phyloP scores from a whole-genome alignment of 305 asterid genomes.

The Plantago coronopus region DNA sequence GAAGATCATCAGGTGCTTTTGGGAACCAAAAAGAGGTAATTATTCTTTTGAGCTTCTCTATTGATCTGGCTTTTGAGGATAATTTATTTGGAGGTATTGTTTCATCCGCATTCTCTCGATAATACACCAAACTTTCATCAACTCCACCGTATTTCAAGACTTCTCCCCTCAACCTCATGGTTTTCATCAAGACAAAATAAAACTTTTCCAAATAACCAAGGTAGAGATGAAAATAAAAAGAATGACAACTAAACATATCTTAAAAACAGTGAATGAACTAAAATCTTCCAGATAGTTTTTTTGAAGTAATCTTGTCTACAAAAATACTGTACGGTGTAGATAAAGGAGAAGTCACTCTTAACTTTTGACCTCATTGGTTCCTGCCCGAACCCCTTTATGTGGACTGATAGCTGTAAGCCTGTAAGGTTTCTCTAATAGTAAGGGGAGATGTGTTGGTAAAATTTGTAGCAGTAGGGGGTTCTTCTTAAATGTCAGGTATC shows the following conservation, averaged over 20 bases:
- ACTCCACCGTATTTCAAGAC: neutral
- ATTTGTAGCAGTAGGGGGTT: no score
- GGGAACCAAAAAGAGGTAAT: conserved; percentile 65
- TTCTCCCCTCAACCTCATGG: neutral
- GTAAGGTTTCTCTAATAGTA: no score
- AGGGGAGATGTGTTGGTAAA: no score
- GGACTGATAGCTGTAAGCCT: neutral
- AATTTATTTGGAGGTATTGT: neutral
- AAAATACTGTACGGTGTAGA: no score
- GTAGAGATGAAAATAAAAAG: neutral
- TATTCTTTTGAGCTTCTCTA: conserved; percentile 12
- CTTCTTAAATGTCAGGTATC: no score
- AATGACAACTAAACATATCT: no score
- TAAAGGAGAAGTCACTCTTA: neutral
- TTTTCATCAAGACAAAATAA: neutral
- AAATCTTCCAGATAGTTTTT: neutral
- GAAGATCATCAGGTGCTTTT: conserved; percentile 63
- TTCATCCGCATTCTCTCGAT: neutral
- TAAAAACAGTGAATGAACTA: no score
- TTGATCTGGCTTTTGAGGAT: conserved; percentile 12
- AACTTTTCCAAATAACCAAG: neutral
- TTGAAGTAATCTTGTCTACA: neutral
- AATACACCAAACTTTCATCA: neutral
- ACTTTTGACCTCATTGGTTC: no score
- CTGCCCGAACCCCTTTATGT: neutral